Percentiles rank a stretch among this genome's conserved stretches.
Evolutionary conservation across 169 alveolate species (phyloP).

Genomic region (Eimeria zaria): DNA sequence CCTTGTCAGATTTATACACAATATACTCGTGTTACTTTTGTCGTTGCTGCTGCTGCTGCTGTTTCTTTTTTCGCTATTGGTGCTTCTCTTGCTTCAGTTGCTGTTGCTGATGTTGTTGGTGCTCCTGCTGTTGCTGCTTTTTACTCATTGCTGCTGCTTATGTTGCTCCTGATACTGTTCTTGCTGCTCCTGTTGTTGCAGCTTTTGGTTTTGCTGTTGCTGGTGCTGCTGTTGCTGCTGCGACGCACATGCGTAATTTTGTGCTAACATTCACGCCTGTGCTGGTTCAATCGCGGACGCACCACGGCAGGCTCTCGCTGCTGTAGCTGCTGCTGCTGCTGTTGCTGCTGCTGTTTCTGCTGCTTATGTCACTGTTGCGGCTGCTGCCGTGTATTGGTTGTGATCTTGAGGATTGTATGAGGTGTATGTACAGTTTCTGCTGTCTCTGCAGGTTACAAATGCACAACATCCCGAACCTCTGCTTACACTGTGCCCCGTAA

Average conservation of each 20-base stretch:
- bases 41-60: background rate
- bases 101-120: background rate
- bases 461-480: slow-evolving; percentile 95
- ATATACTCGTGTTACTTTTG: background rate
- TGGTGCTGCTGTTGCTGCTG: background rate
- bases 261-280: background rate
- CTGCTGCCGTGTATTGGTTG: background rate
- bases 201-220: too few relatives aligned
- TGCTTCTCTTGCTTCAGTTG: too few relatives aligned
- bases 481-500: slow-evolving; percentile 90
- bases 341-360: background rate
- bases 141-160: background rate
- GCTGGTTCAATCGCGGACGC: background rate
- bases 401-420: background rate
- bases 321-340: background rate
- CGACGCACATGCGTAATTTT: background rate
- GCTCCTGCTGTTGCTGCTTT: background rate
- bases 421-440: background rate
- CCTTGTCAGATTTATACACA: slow-evolving; percentile 86
- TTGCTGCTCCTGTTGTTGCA: too few relatives aligned
- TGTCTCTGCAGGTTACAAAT: slow-evolving; percentile 89
- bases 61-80: too few relatives aligned
- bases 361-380: background rate
- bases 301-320: background rate
- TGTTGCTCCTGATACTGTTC: background rate